Percentiles rank a stretch among this genome's conserved stretches.
Conservation (phyloP, 2,329 filamentous ascomycete species). For the Botrytis cinerea region DNA sequence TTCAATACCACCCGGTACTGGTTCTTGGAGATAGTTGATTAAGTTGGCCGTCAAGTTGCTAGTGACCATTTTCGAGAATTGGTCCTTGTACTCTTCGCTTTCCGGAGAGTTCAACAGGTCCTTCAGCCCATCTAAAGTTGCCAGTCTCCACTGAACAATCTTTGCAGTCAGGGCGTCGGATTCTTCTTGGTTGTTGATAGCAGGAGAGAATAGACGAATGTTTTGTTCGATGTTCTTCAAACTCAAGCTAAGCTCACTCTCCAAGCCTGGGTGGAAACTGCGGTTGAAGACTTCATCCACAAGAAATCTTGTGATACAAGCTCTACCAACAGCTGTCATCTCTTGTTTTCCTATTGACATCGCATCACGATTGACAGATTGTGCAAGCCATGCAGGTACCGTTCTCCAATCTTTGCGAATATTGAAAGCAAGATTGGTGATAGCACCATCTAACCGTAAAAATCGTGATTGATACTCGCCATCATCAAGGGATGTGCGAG, state of each 20-base stretch:
- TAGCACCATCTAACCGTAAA: slow-evolving; percentile 86
- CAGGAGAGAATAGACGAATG: slow-evolving; percentile 75
- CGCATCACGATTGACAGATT: slow-evolving; percentile 81
- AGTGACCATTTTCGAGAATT: slow-evolving; percentile 71
- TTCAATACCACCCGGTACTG: slow-evolving; percentile 78
- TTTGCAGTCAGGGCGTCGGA: slow-evolving; percentile 85
- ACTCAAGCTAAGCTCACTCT: slow-evolving; percentile 71
- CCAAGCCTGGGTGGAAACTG: slow-evolving; percentile 88
- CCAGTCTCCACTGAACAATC: slow-evolving; percentile 88
- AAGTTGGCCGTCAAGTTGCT: slow-evolving; percentile 68
- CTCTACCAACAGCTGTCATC: slow-evolving; percentile 93
- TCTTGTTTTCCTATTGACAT: slow-evolving; percentile 88
- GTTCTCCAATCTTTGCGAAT: slow-evolving; percentile 91
- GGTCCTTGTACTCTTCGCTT: slow-evolving; percentile 64
- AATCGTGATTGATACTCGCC: slow-evolving; percentile 91
- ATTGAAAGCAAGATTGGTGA: slow-evolving; percentile 92
- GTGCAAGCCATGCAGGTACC: slow-evolving; percentile 77
- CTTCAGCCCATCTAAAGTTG: slow-evolving; percentile 87
- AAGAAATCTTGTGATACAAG: slow-evolving; percentile 85
- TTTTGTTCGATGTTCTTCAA: slow-evolving; percentile 87
- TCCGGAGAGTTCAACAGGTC: slow-evolving; percentile 66
- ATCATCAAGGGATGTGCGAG: slow-evolving; percentile 90
- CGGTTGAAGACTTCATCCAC: slow-evolving; percentile 88
- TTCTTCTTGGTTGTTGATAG: slow-evolving; percentile 78
- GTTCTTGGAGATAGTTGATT: slow-evolving; percentile 72